Evolutionary conservation across 768 basidiomycete species (phyloP), one percentile per base, ranked within the genome.

Genomic region (Astraeus odoratus): DNA sequence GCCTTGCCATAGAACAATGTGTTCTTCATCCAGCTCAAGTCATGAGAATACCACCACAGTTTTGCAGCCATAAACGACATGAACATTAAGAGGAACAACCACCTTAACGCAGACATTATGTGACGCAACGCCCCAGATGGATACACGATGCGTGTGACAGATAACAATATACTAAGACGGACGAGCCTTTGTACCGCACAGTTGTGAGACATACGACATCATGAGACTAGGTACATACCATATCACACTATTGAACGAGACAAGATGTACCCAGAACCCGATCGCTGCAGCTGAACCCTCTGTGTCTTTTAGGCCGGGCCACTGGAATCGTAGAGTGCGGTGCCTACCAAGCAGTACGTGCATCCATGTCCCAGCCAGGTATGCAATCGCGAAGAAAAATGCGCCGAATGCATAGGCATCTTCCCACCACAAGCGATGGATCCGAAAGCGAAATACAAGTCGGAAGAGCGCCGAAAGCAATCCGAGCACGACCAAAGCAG

Each of bases 131-230:
- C n/a, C 31, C 44, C 19, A 8, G 52, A 36, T 1, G 50, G 40
- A 44, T 54, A 50, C 22, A 43, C 45, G 13, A 59, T 47, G 25
- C 58, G 57, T 34, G 44, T 51, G 24, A 59, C 37, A 18, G 58
- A 59, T 23, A 52, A 48, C 25, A 52, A 23, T 33, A 55, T 46
- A 27, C 55, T 59, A 50, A 51, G 43, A 18, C 57, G 57, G 15
- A 58, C 51, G 39, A 45, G 38, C 58, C 54, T 60, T 42, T n/a
- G 8, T 25, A 33, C 8, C 1, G 39, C 22, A 37, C 25, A n/a
- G 31, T 9, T 3, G 34, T 51, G 1, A 57, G n/a, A 19, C 34
- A 20, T 16, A 34, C 29, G 8, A 16, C 16, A 18, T n/a, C n/a
- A 8, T 13, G 36, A 37, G 22, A 16, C n/a, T 1, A 13, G 19